Evolutionary conservation across 495 filamentous ascomycete species (phyloP).

Genomic region (Penicillium flavigenum): DNA sequence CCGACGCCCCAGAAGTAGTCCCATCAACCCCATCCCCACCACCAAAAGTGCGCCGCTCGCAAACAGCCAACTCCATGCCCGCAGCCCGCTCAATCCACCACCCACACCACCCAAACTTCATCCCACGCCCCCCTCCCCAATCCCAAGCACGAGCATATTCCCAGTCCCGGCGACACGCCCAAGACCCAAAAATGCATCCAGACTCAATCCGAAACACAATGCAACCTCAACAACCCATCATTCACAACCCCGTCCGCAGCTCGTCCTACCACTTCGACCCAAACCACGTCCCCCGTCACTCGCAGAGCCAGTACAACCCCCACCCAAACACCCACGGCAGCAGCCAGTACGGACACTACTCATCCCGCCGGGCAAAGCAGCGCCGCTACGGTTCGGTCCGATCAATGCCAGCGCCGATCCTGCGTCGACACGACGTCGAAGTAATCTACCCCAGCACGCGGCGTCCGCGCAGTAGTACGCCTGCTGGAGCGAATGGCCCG

Average conservation of each 20-base stretch:
- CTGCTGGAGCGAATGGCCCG: slow-evolving; percentile 26
- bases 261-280: slow-evolving; percentile 33
- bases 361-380: slow-evolving; percentile 21
- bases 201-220: slow-evolving; percentile 13
- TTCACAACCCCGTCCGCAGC: slow-evolving; percentile 20
- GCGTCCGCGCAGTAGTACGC: slow-evolving; percentile 40
- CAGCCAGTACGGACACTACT: slow-evolving; percentile 21
- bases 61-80: slow-evolving; percentile 22
- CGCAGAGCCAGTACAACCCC: slow-evolving; percentile 27
- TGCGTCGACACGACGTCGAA: slow-evolving; percentile 37
- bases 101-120: slow-evolving; percentile 34
- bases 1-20: slow-evolving; percentile 44
- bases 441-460: slow-evolving; percentile 40
- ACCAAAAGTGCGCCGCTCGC: slow-evolving; percentile 32
- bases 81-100: slow-evolving; percentile 26
- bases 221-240: slow-evolving; percentile 9
- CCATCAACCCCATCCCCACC: slow-evolving; percentile 22
- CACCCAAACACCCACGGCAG: neutral
- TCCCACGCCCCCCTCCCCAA: slow-evolving; percentile 6
- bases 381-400: slow-evolving; percentile 26
- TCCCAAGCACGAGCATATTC: slow-evolving; percentile 20
- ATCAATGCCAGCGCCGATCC: slow-evolving; percentile 16
- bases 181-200: slow-evolving; percentile 1
- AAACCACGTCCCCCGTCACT: slow-evolving; percentile 27
- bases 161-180: slow-evolving; percentile 19